Evolutionary conservation across 495 filamentous ascomycete genomes (phyloP).

Genomic region (Neurospora terricola): DNA sequence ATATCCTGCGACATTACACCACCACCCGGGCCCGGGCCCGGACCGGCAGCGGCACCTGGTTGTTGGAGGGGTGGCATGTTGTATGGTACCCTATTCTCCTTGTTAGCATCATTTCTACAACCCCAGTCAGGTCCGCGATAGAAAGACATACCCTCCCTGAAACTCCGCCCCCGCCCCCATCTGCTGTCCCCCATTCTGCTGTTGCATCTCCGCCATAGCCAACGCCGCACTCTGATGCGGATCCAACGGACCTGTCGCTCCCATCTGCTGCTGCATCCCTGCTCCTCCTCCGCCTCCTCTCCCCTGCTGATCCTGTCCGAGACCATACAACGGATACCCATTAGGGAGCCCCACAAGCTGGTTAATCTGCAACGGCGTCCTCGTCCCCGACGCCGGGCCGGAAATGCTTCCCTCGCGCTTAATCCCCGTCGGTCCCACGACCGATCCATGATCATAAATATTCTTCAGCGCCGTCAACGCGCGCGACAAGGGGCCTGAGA

Average conservation of each 20-base stretch:
- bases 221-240: slow-evolving; percentile 44
- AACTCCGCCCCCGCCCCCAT: slow-evolving; percentile 3
- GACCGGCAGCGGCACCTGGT: not conserved
- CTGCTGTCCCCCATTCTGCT: slow-evolving; percentile 33
- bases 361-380: slow-evolving; percentile 27
- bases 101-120: not conserved
- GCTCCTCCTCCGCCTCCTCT: not conserved
- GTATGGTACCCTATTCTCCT: slow-evolving; percentile 6
- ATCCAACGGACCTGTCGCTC: slow-evolving; percentile 26
- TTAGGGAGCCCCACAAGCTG: slow-evolving; percentile 3
- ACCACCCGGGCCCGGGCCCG: slow-evolving; percentile 1
- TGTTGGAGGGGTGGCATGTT: not conserved
- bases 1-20: slow-evolving; percentile 23
- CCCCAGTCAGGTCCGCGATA: no score
- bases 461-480: slow-evolving; percentile 45
- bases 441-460: slow-evolving; percentile 47
- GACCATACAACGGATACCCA: not conserved
- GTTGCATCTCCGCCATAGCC: slow-evolving; percentile 46
- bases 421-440: slow-evolving; percentile 24
- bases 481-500: slow-evolving; percentile 43
- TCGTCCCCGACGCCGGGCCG: slow-evolving; percentile 24
- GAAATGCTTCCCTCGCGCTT: slow-evolving; percentile 30
- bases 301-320: slow-evolving; percentile 3
- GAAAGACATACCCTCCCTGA: slow-evolving; percentile 11
- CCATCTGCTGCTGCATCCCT: not conserved